Base-by-base conservation (phyloP, 2,329 filamentous ascomycete genomes). In the Fusarium xyrophilum region DNA sequence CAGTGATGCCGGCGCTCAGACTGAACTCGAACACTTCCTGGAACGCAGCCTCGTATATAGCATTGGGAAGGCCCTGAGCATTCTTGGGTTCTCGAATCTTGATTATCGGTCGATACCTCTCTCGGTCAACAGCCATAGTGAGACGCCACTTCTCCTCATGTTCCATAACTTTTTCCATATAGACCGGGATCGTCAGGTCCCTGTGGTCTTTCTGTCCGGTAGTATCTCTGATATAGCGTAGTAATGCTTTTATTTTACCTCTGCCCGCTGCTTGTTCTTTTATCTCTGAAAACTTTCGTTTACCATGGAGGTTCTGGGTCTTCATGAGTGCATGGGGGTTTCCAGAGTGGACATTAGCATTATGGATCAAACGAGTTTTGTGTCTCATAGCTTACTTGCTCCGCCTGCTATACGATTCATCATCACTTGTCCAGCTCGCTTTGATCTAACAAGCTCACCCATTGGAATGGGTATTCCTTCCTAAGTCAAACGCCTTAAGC, bases 51-150 rank as follows among this genome's bases (percentile, higher is more conserved):
- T 65, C 28, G 10, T 52, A 33, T 7, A 25, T 13, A 8, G 55
- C 23, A 6, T 77, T 70, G 1, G 63, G 58, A 14, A 71, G 61
- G 27, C 27, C n/a, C 6, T 66, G 25, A 7, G 32, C 21, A 10
- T 19, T 14, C 21, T 63, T 50, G 7, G 66, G 56, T 2, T 73
- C 55, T 28, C 70, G 74, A 3, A 82, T 66, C 8, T 82, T 65
- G 6, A 84, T 68, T 0, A 75, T 69, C 0, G 82, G 82, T 15
- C 69, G 72, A 51, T 72, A 78, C 17, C 73, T 74, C n/a, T 81
- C 77, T 7, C 82, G 80, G 44, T 84, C 81, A 38, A 85, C 75
- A 0, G 78, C 78, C 48, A 84, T 74, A 10, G 78, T 75, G 1
- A 84, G 51, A 55, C 81, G 82, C 76, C 78, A 84, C 51, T 78